Evolutionary conservation across 306 rosid species (phyloP).

Genomic region (Vigna unguiculata): DNA sequence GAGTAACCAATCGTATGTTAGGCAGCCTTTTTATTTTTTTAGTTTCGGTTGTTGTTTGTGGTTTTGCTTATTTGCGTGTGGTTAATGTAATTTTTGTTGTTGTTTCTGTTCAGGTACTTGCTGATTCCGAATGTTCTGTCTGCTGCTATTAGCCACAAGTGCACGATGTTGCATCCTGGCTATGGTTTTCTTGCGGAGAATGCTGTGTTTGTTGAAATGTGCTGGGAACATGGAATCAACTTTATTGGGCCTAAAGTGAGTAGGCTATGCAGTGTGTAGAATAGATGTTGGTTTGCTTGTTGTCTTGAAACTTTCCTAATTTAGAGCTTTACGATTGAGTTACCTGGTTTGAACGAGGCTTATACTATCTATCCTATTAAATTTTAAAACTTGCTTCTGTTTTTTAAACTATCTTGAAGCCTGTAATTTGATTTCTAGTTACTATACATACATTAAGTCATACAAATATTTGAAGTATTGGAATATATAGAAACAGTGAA

Average conservation of each 20-base stretch:
- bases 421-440: constrained; percentile 24
- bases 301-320: constrained; percentile 16
- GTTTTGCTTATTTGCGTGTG: not conserved
- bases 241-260: constrained; percentile 97
- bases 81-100: not conserved
- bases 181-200: constrained; percentile 98
- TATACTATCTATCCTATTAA: constrained; percentile 4
- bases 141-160: constrained; percentile 80
- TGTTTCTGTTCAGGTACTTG: constrained; percentile 63
- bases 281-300: constrained; percentile 11
- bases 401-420: constrained; percentile 11
- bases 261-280: constrained; percentile 22
- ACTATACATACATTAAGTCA: not conserved
- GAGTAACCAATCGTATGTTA: constrained; percentile 77
- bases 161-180: constrained; percentile 99
- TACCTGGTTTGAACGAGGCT: not conserved
- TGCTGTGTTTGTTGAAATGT: constrained; percentile 95
- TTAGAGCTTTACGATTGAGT: constrained; percentile 14
- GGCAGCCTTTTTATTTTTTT: not conserved
- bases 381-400: constrained; percentile 24
- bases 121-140: constrained; percentile 83
- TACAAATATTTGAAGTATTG: not conserved
- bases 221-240: constrained; percentile 89
- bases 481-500: no score
- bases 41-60: not conserved